Evolutionary conservation across 257 asterid species (phyloP), one percentile per base, ranked within the genome.

Genomic region (Nemophila menziesii): DNA sequence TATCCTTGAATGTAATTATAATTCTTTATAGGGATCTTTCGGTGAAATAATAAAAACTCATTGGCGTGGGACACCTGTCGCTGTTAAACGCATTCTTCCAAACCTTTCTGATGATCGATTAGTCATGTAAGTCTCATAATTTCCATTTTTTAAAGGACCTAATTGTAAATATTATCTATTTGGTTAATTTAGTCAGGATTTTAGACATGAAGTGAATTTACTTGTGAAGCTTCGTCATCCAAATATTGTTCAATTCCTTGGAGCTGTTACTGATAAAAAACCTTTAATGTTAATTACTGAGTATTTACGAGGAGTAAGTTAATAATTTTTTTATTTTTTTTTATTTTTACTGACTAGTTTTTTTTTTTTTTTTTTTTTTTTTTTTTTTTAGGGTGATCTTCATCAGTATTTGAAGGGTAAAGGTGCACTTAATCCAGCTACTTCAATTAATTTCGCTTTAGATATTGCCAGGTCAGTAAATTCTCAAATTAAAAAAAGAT

Each of bases 161-260:
- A 29, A 13, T 29, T 29, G 3, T 2, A 7, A n/a, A n/a, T n/a
- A n/a, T n/a, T n/a, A 23, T 54, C 5, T 43, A 38, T 49, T 57
- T 42, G 53, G 41, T 33, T 33, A 33, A 41, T 71, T 41, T 84
- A 84, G 98, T 47, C 98, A 89, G 78, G 98, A 89, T 72, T 89
- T 84, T 75, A 79, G 95, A 71, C 98, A 89, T 54, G 95, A 84
- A 78, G 98, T 84, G 51, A 80, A 80, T 64, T 78, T 89, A 81
- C 80, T 89, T 33, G 98, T 89, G 70, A 89, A 89, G 76, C 96
- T 89, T 62, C 94, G 98, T 39, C 98, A 89, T 72, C 98, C 98
- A 53, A 89, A 89, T 69, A 70, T 89, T 40, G 98, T 89, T 69
- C 96, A 89, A 60, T 89, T 89, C 64, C 86, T 84, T 57, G 98